Evolutionary conservation across 2,329 filamentous ascomycete species (phyloP).

Genomic region (Sporothrix brunneoviolacea): DNA sequence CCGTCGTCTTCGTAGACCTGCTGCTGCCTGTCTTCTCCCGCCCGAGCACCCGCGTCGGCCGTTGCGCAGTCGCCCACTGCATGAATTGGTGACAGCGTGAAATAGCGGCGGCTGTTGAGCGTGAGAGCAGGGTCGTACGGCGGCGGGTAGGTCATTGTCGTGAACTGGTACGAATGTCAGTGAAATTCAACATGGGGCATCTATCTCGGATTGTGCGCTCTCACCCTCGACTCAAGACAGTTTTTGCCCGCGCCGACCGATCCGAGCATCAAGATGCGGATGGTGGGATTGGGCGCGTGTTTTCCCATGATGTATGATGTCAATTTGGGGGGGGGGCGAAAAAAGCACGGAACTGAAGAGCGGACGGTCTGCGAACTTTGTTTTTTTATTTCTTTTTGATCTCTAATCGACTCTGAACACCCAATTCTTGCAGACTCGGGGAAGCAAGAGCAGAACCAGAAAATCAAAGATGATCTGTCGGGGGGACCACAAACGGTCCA

Average conservation of each 20-base stretch:
- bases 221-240: constrained; percentile 25
- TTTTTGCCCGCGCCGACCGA: constrained; percentile 25
- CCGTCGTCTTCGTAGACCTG: no score
- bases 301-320: constrained; percentile 17
- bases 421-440: no score
- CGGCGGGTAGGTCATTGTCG: constrained; percentile 24
- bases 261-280: constrained; percentile 25
- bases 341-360: background rate
- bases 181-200: no score
- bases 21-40: no score
- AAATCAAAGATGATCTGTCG: background rate
- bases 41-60: no score
- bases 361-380: no score
- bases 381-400: background rate
- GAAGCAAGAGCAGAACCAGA: no score
- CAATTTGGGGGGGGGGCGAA: background rate
- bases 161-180: constrained; percentile 19
- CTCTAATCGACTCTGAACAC: no score
- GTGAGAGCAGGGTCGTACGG: constrained; percentile 26
- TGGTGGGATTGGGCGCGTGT: constrained; percentile 17
- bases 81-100: constrained; percentile 19
- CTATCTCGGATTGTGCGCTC: no score
- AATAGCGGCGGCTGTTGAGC: constrained; percentile 23
- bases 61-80: constrained; percentile 6
- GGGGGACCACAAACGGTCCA: no score